Evolutionary conservation across 1,284 basidiomycete genomes (phyloP).

Genomic region (Pascua guehoae): DNA sequence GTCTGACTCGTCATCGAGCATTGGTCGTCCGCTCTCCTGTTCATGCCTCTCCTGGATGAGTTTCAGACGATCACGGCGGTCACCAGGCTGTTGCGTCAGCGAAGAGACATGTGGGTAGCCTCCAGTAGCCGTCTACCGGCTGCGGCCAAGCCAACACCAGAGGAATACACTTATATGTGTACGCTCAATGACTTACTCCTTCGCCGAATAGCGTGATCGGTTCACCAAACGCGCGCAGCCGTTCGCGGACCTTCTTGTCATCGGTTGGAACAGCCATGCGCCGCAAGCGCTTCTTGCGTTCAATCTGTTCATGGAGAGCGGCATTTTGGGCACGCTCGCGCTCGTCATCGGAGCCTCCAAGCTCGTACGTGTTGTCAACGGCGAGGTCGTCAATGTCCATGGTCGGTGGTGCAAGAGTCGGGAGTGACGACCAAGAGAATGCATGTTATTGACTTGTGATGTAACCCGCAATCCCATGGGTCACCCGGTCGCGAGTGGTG

Average conservation of each 20-base stretch:
- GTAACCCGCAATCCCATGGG: too few relatives aligned
- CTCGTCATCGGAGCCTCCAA: slow-evolving; percentile 49
- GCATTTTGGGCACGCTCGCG: slow-evolving; percentile 57
- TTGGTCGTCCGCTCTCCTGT: slow-evolving; percentile 55
- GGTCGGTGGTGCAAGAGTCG: not conserved
- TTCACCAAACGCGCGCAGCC: slow-evolving; percentile 86
- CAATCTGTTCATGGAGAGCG: slow-evolving; percentile 82
- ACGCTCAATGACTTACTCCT: slow-evolving; percentile 60
- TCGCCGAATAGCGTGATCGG: slow-evolving; percentile 97
- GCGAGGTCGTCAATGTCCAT: slow-evolving; percentile 41
- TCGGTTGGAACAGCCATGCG: slow-evolving; percentile 94
- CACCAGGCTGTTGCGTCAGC: slow-evolving; percentile 47
- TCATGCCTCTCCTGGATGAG: slow-evolving; percentile 85
- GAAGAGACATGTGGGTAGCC: not conserved
- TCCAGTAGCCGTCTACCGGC: not conserved
- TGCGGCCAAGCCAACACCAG: not conserved
- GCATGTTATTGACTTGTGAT: too few relatives aligned
- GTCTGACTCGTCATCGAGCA: slow-evolving; percentile 54
- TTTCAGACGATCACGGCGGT: slow-evolving; percentile 84
- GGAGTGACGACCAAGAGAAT: too few relatives aligned
- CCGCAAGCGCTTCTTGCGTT: slow-evolving; percentile 90
- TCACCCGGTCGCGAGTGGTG: too few relatives aligned
- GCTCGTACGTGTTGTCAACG: slow-evolving; percentile 46
- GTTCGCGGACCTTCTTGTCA: slow-evolving; percentile 82
- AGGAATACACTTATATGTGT: not conserved